Evolutionary conservation across 768 basidiomycete species (phyloP).

Genomic region (Calocybe cyanea): DNA sequence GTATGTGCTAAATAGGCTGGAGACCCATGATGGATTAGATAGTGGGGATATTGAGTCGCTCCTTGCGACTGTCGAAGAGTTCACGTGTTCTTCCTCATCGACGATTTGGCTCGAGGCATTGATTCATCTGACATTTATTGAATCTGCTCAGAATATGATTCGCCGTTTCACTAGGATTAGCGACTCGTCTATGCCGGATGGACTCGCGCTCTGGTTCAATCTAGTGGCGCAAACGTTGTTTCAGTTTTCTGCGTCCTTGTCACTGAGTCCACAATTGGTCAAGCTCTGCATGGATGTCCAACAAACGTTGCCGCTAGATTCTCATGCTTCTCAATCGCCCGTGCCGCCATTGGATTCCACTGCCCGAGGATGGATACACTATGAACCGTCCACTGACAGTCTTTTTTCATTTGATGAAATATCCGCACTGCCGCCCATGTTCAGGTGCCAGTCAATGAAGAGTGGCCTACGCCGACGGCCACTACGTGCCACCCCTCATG

Average conservation of each 20-base stretch:
- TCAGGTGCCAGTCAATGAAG: slow-evolving; percentile 1
- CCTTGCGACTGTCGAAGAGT: no score
- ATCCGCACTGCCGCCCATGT: neutral
- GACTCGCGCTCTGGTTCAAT: neutral
- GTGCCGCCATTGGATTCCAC: no score
- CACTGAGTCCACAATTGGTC: slow-evolving; percentile 2
- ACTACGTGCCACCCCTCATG: neutral
- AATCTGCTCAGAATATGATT: neutral
- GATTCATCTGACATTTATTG: neutral
- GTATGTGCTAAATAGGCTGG: no score
- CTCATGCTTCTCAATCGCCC: neutral
- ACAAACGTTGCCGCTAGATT: no score
- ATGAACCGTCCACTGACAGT: neutral
- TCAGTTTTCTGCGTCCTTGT: slow-evolving; percentile 2
- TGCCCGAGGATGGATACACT: slow-evolving; percentile 4
- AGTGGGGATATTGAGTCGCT: no score
- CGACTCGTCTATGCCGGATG: neutral
- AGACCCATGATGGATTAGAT: no score
- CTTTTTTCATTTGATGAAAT: neutral
- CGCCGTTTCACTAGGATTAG: neutral
- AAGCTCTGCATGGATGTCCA: slow-evolving; percentile 1
- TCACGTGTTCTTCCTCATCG: no score
- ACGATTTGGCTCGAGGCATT: neutral
- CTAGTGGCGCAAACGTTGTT: neutral
- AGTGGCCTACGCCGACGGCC: slow-evolving; percentile 4